Percentiles rank a stretch among this genome's conserved stretches.
Evolutionary conservation across 2,329 filamentous ascomycete species (phyloP).

Genomic region (Hirsutella thompsonii): DNA sequence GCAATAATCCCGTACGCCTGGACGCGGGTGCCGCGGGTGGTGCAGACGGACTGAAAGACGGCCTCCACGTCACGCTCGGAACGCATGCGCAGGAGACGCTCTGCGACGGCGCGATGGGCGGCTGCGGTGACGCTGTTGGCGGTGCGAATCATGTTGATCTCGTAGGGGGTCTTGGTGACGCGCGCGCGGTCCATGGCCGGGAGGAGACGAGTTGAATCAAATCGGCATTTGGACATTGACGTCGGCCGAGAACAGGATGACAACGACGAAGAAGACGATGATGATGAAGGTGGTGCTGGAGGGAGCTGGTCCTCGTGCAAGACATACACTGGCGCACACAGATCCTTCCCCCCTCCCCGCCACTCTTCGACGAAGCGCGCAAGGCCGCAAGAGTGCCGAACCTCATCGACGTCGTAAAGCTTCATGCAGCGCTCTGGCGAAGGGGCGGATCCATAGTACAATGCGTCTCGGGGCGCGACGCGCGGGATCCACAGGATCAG

Average conservation of each 20-base stretch:
- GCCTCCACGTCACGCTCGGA: constrained; percentile 82
- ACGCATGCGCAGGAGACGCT: constrained; percentile 44
- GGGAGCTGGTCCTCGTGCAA: constrained; percentile 32
- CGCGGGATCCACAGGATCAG: constrained; percentile 64
- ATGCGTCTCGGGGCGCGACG: constrained; percentile 45
- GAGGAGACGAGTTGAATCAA: constrained; percentile 42
- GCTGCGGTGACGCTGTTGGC: constrained; percentile 69
- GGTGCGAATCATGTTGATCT: constrained; percentile 67
- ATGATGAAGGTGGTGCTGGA: constrained; percentile 9
- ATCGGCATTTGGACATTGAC: constrained; percentile 5
- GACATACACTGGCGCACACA: constrained; percentile 21
- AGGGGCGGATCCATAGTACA: constrained; percentile 53
- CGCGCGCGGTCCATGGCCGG: constrained; percentile 69
- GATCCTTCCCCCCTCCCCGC: too few relatives aligned
- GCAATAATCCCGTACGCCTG: constrained; percentile 88
- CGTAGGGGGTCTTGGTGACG: constrained; percentile 74
- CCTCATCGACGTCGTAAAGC: constrained; percentile 57
- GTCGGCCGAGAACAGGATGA: too few relatives aligned
- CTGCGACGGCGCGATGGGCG: constrained; percentile 64
- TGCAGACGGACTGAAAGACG: constrained; percentile 60
- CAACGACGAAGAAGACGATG: too few relatives aligned
- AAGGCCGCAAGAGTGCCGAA: constrained; percentile 47
- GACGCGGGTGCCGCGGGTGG: constrained; percentile 56
- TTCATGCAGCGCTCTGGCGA: constrained; percentile 46
- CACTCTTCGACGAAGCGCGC: too few relatives aligned